These are phyloP conservation scores for Ramularia endophylla DNA, from an alignment of 2,329 filamentous ascomycete species.

Conservation along the genomic window DNA sequence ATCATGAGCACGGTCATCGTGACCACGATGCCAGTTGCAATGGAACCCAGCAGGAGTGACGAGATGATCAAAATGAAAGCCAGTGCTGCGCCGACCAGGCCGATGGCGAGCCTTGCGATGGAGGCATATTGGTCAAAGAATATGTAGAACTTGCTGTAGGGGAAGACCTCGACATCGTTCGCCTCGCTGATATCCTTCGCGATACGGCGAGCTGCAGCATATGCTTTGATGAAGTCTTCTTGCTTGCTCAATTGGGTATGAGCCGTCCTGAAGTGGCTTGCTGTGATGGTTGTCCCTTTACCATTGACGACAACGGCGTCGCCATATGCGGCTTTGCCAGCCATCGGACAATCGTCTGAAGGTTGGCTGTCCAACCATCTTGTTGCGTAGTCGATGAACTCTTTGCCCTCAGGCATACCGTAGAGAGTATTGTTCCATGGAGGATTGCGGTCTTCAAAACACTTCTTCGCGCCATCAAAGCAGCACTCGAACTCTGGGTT, in stretches of 20 bases:
- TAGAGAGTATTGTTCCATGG: slow-evolving; percentile 83
- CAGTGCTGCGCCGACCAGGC: slow-evolving; percentile 74
- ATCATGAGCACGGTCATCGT: slow-evolving; percentile 88
- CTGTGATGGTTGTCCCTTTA: slow-evolving; percentile 60
- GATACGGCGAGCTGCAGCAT: slow-evolving; percentile 83
- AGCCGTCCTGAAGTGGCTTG: slow-evolving; percentile 86
- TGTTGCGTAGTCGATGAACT: slow-evolving; percentile 80
- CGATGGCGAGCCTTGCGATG: slow-evolving; percentile 73
- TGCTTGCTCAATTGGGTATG: slow-evolving; percentile 85
- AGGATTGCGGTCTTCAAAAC: slow-evolving; percentile 71
- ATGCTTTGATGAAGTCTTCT: slow-evolving; percentile 86
- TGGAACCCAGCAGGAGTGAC: slow-evolving; percentile 73
- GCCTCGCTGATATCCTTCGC: slow-evolving; percentile 64
- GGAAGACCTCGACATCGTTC: slow-evolving; percentile 83
- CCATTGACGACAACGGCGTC: slow-evolving; percentile 74
- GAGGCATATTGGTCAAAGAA: slow-evolving; percentile 96
- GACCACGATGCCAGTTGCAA: slow-evolving; percentile 74
- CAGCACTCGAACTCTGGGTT: slow-evolving; percentile 72
- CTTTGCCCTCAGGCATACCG: slow-evolving; percentile 89
- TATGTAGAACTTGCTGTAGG: slow-evolving; percentile 96
- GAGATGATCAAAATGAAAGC: slow-evolving; percentile 80
- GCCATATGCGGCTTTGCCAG: slow-evolving; percentile 80
- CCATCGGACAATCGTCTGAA: slow-evolving; percentile 77
- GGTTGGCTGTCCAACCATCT: slow-evolving; percentile 80
- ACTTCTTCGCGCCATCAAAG: slow-evolving; percentile 55